Evolutionary conservation across 2,329 filamentous ascomycete genomes (phyloP), one percentile per base, ranked within the genome.

Genomic region (Torrubiella hemipterigena): DNA sequence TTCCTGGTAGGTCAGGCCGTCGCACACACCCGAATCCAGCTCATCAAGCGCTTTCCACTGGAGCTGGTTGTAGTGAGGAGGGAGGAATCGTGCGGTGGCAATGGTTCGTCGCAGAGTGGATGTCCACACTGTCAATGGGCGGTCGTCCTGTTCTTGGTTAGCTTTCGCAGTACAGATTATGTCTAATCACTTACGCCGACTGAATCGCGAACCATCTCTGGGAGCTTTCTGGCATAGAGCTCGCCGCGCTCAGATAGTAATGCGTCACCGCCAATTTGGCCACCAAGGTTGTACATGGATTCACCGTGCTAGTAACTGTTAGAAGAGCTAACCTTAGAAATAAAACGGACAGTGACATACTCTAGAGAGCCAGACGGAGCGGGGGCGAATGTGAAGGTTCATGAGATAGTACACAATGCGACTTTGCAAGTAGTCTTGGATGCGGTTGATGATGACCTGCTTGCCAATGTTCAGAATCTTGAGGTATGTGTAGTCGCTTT

Each of bases 1-100:
- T 52, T 98, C 81, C 48, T 85, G 83, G 54, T 95, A 95, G 2
- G 91, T 98, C 54, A 96, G 75, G 33, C 89, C 87, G 48, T 98
- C 91, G 59, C 91, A 98, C 29, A 96, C 84, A 30, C 91, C 91
- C 2, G 85, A 87, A 55, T 98, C 91, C 22, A 98, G 78, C 60
- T 98, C 91, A 50, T 98, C 91, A 3, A 98, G 73, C 1, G 91
- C 91, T 62, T 98, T 98, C 91, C 91, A 98, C 57, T 95, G 86
- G 11, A 98, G 69, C 55, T 95, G 93, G 52, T 95, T 89, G 56
- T 89, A 95, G 37, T 82, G 69, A 10, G 67, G 59, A 3, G 82
- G 78, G 2, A 98, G 73, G 58, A 83, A 84, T 30, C 82, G 78
- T 11, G 89, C 81, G 0, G 89, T 96, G 41, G 91, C 81, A 45